These are phyloP conservation scores for Creolimax fragrantissima DNA, from an alignment of 78 protist species.

Conservation along the genomic window DNA sequence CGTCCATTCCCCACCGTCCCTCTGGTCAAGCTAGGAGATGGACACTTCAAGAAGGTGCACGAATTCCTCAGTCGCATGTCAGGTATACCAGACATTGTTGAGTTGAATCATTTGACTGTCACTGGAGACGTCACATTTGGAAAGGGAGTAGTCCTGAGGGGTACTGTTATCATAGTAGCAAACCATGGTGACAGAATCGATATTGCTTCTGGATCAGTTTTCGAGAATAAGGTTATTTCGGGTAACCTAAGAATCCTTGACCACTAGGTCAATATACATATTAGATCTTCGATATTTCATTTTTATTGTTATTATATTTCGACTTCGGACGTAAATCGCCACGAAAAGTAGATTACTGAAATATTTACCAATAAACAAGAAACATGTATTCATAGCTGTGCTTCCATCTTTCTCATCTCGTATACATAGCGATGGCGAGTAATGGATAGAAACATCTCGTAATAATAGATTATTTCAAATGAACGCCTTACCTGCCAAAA, in stretches of 20 bases:
- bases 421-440: too few species aligned
- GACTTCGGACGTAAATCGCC: too few species aligned
- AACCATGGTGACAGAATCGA: constrained; percentile 63
- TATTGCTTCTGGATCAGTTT: constrained; percentile 69
- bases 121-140: constrained; percentile 89
- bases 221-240: constrained; percentile 78
- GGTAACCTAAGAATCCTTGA: constrained; percentile 68
- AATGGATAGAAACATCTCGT: too few species aligned
- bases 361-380: too few species aligned
- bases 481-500: too few species aligned
- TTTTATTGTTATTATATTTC: too few species aligned
- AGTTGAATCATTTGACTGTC: constrained; percentile 78
- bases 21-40: constrained; percentile 74
- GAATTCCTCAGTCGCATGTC: constrained; percentile 20
- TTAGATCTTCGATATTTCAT: too few species aligned
- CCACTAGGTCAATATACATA: too few species aligned
- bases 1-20: constrained; percentile 63
- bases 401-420: too few species aligned
- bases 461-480: too few species aligned
- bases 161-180: constrained; percentile 77
- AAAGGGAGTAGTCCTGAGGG: constrained; percentile 51
- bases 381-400: too few species aligned
- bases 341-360: too few species aligned
- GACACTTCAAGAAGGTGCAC: constrained; percentile 58
- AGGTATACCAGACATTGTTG: constrained; percentile 74